phyloP scores from a whole-genome alignment of 139 green algal genomes.

The Chara braunii region DNA sequence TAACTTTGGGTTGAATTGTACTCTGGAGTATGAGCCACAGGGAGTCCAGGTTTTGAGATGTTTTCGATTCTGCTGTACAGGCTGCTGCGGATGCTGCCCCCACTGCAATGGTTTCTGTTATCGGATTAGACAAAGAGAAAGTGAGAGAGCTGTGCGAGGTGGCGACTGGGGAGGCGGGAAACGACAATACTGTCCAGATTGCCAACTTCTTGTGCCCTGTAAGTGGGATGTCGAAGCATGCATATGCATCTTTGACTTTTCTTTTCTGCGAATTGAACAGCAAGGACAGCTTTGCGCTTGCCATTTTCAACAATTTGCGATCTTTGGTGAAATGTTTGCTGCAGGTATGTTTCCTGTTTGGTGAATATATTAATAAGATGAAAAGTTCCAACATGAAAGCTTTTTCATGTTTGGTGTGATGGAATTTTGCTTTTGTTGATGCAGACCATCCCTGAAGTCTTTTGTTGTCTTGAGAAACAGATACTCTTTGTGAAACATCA shows the following conservation, averaged over 20 bases:
- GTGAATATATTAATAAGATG: too few species aligned
- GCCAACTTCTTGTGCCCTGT: constrained; percentile 93
- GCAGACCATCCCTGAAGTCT: too few species aligned
- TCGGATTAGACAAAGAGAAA: constrained; percentile 84
- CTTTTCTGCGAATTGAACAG: not conserved
- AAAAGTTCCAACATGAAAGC: too few species aligned
- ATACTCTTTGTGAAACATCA: too few species aligned
- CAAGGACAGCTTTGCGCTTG: not conserved
- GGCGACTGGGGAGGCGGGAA: constrained; percentile 63
- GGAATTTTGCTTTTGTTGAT: too few species aligned
- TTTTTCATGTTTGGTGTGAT: too few species aligned
- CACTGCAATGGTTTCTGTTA: constrained; percentile 88
- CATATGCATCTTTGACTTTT: not conserved
- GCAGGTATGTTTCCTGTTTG: not conserved
- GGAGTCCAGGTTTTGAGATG: too few species aligned
- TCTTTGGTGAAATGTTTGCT: not conserved
- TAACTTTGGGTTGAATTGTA: too few species aligned
- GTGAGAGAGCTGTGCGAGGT: constrained; percentile 77
- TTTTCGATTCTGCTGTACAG: constrained; percentile 47
- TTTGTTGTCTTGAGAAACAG: too few species aligned
- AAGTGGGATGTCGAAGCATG: too few species aligned
- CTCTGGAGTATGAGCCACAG: too few species aligned
- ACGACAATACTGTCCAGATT: constrained; percentile 73
- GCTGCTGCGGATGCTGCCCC: constrained; percentile 80
- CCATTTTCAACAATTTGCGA: not conserved